A percentile compares a stretch with the other conserved stretches of the same genome.
Evolutionary conservation across 129 eudicot genomes (phyloP).

Genomic region (Pulicaria dysenterica): DNA sequence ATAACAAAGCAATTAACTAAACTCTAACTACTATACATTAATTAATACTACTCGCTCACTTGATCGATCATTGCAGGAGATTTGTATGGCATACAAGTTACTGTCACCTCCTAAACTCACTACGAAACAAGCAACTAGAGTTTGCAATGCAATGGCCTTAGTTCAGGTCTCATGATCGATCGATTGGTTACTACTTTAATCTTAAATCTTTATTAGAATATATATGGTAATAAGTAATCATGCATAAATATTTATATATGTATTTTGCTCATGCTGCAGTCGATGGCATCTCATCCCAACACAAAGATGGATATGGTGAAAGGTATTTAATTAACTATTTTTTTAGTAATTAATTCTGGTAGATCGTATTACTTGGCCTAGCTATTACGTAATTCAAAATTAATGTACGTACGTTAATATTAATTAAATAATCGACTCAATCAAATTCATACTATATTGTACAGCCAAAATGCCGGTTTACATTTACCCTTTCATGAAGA

Average conservation of each 20-base stretch:
- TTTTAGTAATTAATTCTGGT: too few relatives aligned
- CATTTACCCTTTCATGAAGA: constrained; percentile 45
- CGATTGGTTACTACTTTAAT: background rate
- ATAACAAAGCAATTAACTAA: background rate
- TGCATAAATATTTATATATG: constrained; percentile 2
- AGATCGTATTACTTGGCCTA: too few relatives aligned
- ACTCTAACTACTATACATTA: too few relatives aligned
- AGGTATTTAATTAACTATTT: constrained; percentile 14
- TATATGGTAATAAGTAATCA: constrained; percentile 14
- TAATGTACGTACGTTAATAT: background rate
- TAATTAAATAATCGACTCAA: background rate
- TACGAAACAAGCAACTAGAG: constrained; percentile 38
- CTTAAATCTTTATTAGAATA: background rate
- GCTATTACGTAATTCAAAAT: too few relatives aligned
- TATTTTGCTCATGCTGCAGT: constrained; percentile 26
- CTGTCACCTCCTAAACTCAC: constrained; percentile 42
- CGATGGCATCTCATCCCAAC: constrained; percentile 39
- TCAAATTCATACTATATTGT: background rate
- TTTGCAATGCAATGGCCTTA: constrained; percentile 48
- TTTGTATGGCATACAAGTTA: constrained; percentile 32
- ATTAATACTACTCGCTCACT: background rate
- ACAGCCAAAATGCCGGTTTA: constrained; percentile 49
- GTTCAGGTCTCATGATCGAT: constrained; percentile 36
- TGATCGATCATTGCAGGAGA: constrained; percentile 54
- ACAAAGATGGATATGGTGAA: constrained; percentile 32